Percentiles rank a stretch among this genome's conserved stretches.
These are phyloP conservation scores for Pythium angustatum DNA, from an alignment of 352 stramenopile species.

Conservation along the genomic window DNA sequence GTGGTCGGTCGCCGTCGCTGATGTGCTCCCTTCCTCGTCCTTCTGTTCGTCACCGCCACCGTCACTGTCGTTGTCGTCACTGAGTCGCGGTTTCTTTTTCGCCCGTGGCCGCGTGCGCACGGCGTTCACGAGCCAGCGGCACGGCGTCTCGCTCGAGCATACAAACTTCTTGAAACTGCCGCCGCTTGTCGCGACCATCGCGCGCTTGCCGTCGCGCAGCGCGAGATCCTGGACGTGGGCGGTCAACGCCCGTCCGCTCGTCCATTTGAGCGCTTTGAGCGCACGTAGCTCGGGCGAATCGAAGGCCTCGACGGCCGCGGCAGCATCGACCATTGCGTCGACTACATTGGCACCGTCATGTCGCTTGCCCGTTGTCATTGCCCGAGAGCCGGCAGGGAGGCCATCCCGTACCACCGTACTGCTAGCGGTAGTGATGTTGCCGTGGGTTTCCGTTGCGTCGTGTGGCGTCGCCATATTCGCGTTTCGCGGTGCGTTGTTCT, in stretches of 20 bases:
- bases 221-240: conserved; percentile 56
- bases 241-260: conserved; percentile 42
- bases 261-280: conserved; percentile 41
- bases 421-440: conserved; percentile 2
- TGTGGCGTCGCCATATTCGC: neutral
- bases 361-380: neutral
- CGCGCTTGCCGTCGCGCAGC: conserved; percentile 43
- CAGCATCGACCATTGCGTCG: neutral
- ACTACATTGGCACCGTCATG: no score
- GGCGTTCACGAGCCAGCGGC: conserved; percentile 51
- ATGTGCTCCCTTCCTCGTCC: neutral
- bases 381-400: no score
- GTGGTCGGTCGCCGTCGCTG: neutral
- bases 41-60: neutral
- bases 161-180: conserved; percentile 64
- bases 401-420: no score
- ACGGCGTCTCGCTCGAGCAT: conserved; percentile 41
- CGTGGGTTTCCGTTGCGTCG: neutral
- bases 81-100: conserved; percentile 6
- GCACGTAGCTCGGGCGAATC: conserved; percentile 17
- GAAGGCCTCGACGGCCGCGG: neutral
- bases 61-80: neutral
- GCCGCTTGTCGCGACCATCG: conserved; percentile 47
- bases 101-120: conserved; percentile 43
- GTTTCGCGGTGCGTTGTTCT: neutral